phyloP scores from a whole-genome alignment of 2,329 filamentous ascomycete species.

The Colletotrichum sp. region DNA sequence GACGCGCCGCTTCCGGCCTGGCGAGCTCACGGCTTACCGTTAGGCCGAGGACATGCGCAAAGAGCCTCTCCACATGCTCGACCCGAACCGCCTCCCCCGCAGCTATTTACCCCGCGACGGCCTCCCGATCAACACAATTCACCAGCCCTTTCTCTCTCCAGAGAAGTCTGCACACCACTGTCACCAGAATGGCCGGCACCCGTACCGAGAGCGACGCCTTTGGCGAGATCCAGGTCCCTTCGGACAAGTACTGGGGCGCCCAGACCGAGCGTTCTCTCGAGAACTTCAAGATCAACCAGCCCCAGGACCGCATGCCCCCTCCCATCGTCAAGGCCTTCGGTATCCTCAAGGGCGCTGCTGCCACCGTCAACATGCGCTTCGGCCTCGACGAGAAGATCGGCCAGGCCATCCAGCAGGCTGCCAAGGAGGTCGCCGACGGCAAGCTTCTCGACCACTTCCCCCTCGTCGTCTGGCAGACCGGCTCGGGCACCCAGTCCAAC shows the following conservation, averaged over 20 bases:
- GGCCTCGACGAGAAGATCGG: conserved; percentile 80
- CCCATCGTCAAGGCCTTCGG: conserved; percentile 93
- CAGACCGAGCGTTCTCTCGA: conserved; percentile 95
- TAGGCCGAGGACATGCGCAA: conserved; percentile 20
- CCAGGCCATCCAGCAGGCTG: conserved; percentile 92
- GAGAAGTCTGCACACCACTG: conserved; percentile 45
- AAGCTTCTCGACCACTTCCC: conserved; percentile 98
- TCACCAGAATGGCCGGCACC: conserved; percentile 55
- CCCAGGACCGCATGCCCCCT: conserved; percentile 96
- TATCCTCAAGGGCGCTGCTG: conserved; percentile 95
- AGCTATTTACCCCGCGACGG: conserved; percentile 17
- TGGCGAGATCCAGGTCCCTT: conserved; percentile 90
- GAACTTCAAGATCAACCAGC: conserved; percentile 99
- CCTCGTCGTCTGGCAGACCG: conserved; percentile 98
- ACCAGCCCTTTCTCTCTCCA: conserved; percentile 9
- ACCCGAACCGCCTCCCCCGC: conserved; percentile 17
- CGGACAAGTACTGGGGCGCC: conserved; percentile 97
- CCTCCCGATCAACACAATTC: conserved; percentile 7
- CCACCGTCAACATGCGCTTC: conserved; percentile 93
- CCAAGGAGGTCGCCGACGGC: conserved; percentile 88
- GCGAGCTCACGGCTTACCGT: conserved; percentile 16
- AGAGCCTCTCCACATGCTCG: conserved; percentile 20
- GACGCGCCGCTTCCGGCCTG: conserved; percentile 21
- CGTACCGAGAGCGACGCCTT: conserved; percentile 97
- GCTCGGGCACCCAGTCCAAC: conserved; percentile 98